Evolutionary conservation across 164 flowering plant species (phyloP), one percentile per base, ranked within the genome.

Genomic region (Annona squamosa): DNA sequence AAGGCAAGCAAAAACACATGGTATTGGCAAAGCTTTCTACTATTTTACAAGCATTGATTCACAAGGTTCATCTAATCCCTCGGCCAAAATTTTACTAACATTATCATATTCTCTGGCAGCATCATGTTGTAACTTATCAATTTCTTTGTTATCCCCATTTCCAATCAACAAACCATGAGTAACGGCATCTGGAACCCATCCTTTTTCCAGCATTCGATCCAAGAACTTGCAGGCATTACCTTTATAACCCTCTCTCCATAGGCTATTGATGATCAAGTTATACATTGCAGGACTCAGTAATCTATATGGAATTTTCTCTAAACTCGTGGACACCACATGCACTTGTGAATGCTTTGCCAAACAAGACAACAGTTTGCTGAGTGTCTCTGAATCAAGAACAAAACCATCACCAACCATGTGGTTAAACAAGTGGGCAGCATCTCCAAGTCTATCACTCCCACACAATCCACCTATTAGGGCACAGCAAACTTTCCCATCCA

Each of bases 201-300:
- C 97, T 65, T 75, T 84, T 69, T 86, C 97, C 84, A 89, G 81
- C 93, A 91, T 89, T 61, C 72, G 68, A 68, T 91, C 93, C 83
- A 89, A 73, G 16, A 89, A 78, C 18, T 69, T 78, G 42, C 80
- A 56, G 2, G 90, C 92, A 69, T 86, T 78, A 42, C 47, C 62
- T 78, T 79, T 81, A 57, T 78, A 72, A 63, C 91, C 93, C 78
- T 88, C 92, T 77, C 83, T 89, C 84, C 81, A 88, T 5, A 91
- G 84, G 19, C 88, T 87, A 79, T 73, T 78, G 62, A 89, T 80
- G 61, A 89, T 76, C 69, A 82, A 17, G 74, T 82, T 87, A 78
- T 73, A 88, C 74, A 77, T 79, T 0, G 66, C 42, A 17, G 86
- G 68, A 77, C 79, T 77, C 70, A 84, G 73, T 68, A 83, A 44